Evolutionary conservation across 2,329 filamentous ascomycete genomes (phyloP), one percentile per base, ranked within the genome.

Genomic region (Colletotrichum theobromicola): DNA sequence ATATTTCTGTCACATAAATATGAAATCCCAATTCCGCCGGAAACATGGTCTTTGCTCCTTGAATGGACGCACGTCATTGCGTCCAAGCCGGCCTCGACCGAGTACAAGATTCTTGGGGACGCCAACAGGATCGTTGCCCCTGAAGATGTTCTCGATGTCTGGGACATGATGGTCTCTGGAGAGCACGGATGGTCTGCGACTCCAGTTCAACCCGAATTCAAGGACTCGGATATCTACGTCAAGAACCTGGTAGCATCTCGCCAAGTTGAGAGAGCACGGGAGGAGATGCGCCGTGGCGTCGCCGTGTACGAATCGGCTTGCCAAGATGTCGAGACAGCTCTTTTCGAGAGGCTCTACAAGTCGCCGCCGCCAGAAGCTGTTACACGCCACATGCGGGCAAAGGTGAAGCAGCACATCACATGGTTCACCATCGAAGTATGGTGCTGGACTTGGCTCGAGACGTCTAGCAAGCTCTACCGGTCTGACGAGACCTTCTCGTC

Each of bases 1-100:
- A 88, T 93, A 74, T 90, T 90, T 77, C 81, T 96, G 62, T 93
- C 94, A 0, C 83, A 83, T 2, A 85, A 85, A 8, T 94, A 93
- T 82, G 76, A 84, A 2, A 83, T 96, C 28, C 76, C 84, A 2
- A 90, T 96, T 46, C 83, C 90, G 0, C 78, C 80, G 8, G 80
- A 86, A 7, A 87, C 91, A 21, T 96, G 94, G 94, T 86, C 87
- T 9, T 89, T 92, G 69, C 83, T 96, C 4, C 85, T 96, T 18
- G 87, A 91, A 75, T 94, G 93, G 89, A 88, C 93, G 0, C 93
- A 91, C 78, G 85, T 94, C 12, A 86, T 92, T 53, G 84, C 81
- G 75, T 85, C 79, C 55, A 86, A 83, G 71, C 83, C 82, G 62
- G 82, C 78, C 42, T 75, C 75, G 62, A 83, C 77, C 68, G 83